Evolutionary conservation across 2,329 filamentous ascomycete genomes (phyloP), one percentile per base, ranked within the genome.

Genomic region (Domatiomyces catenatus): DNA sequence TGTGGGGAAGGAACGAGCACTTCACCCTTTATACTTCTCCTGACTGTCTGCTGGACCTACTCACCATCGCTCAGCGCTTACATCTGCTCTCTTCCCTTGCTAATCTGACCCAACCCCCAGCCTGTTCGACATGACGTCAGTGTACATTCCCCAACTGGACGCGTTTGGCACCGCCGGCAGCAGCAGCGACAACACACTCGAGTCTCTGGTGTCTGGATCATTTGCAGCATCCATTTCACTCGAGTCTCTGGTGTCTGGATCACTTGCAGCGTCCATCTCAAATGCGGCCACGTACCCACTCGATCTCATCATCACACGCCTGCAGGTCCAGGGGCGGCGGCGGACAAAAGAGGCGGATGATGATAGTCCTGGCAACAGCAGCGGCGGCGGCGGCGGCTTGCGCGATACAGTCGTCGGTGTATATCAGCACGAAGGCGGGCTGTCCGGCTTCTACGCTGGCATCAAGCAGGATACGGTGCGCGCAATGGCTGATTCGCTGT

Each of bases 211-310:
- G 28, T 87, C 87, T 3, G 88, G 88, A 48, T 84, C 86, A 4
- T 71, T 81, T 0, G 87, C 86, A 36, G 84, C 86, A 0, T 83
- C 85, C 15, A 75, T 90, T 53, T 85, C 87, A 8, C n/a, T n/a
- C n/a, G 7, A 84, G 86, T 44, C 87, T 70, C 88, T 86, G 49
- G 66, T 86, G 28, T 87, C 87, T 3, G 88, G 88, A 48, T 84
- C 86, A 4, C 71, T 81, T 0, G 87, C 86, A 36, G 84, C 86
- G 0, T 83, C 85, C 15, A 75, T 90, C 53, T 85, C 87, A 8
- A 90, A 89, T 59, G 74, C 87, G 46, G 68, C 80, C 50, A 80
- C 86, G 5, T 93, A 94, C 63, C 89, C 88, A 1, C 75, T 94
- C 51, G 84, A 86, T 60, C 76, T 93, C 44, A 79, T 92, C 55